Evolutionary conservation across 257 asterid species (phyloP).

Genomic region (Cordia subcordata): DNA sequence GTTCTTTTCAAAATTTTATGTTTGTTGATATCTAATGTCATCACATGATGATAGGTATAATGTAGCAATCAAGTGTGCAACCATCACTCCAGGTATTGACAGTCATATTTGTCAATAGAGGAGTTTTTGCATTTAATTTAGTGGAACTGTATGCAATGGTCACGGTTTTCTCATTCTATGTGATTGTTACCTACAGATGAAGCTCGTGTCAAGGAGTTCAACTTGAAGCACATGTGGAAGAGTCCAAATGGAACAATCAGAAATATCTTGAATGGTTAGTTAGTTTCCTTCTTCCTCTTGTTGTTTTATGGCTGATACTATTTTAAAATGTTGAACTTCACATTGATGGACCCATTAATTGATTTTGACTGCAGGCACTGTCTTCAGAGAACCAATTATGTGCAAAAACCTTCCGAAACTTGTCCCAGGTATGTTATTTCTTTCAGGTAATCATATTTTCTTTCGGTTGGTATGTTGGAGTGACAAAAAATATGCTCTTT

Average conservation of each 20-base stretch:
- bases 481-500: neutral
- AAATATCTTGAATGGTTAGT: slow-evolving; percentile 56
- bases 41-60: slow-evolving; percentile 60
- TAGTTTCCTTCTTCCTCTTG: neutral
- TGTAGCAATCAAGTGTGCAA: slow-evolving; percentile 98
- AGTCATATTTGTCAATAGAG: neutral
- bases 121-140: neutral
- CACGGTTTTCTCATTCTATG: neutral
- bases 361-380: slow-evolving; percentile 44
- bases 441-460: neutral
- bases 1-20: neutral
- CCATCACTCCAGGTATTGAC: slow-evolving; percentile 89
- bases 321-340: neutral
- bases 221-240: slow-evolving; percentile 62
- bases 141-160: neutral
- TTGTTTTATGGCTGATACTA: neutral
- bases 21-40: slow-evolving; percentile 2
- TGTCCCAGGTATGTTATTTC: slow-evolving; percentile 46
- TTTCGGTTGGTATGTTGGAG: neutral
- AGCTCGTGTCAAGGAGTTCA: slow-evolving; percentile 55
- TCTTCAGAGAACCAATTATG: slow-evolving; percentile 65
- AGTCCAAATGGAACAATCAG: slow-evolving; percentile 71
- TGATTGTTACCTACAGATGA: slow-evolving; percentile 34
- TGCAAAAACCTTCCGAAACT: slow-evolving; percentile 64
- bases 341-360: slow-evolving; percentile 9